These are phyloP conservation scores for Termitomyces sp. DNA, from an alignment of 768 basidiomycete species.

Conservation along the genomic window DNA sequence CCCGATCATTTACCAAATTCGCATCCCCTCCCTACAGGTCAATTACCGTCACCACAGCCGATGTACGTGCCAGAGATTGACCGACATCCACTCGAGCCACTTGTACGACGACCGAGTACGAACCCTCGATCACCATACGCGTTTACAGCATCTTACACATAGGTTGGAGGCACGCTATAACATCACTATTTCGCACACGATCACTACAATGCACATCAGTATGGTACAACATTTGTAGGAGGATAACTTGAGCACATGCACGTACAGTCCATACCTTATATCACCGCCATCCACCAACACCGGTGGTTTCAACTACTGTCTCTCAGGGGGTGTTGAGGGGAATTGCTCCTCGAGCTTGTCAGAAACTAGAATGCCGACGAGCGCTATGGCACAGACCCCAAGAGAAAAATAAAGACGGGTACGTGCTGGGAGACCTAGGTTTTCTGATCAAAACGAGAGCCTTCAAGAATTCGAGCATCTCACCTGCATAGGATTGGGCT, in stretches of 20 bases:
- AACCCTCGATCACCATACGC: constrained; percentile 12
- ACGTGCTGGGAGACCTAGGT: constrained; percentile 47
- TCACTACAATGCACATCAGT: constrained; percentile 3
- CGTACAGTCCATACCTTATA: constrained; percentile 12
- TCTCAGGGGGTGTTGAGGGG: constrained; percentile 19
- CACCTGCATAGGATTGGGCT: constrained; percentile 37
- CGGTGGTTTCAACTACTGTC: constrained; percentile 7
- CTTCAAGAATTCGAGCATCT: background rate
- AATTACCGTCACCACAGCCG: constrained; percentile 16
- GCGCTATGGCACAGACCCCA: constrained; percentile 43
- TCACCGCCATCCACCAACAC: background rate
- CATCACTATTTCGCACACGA: constrained; percentile 10
- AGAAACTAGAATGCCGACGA: constrained; percentile 43
- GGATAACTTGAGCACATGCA: background rate
- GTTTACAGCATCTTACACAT: constrained; percentile 9
- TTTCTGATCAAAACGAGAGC: constrained; percentile 4
- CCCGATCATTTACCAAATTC: constrained; percentile 4
- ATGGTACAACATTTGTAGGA: background rate
- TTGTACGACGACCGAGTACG: constrained; percentile 29
- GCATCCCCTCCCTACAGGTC: constrained; percentile 1
- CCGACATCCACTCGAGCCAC: constrained; percentile 33
- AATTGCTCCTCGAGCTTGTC: constrained; percentile 46
- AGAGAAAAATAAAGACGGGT: constrained; percentile 52
- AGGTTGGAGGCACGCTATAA: background rate
- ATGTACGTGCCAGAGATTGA: constrained; percentile 23